These are phyloP conservation scores for Kuraishia ogatae DNA, from an alignment of 805 yeast genomes.

Conservation along the genomic window DNA sequence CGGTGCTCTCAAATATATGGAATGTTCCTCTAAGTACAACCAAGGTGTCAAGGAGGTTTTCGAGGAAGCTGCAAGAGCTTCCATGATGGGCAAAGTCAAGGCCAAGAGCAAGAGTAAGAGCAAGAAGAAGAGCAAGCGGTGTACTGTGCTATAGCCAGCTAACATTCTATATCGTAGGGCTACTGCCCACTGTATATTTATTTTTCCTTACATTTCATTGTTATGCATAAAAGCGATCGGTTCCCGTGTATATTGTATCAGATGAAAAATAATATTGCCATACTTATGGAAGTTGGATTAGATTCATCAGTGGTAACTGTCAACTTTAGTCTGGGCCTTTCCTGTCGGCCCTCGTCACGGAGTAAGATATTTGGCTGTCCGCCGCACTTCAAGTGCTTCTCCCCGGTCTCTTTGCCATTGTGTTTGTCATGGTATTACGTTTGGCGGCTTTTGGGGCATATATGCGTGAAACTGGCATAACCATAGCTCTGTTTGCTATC, in stretches of 20 bases:
- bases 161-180: neutral
- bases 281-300: neutral
- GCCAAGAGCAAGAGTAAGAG: slow-evolving; percentile 41
- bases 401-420: no score
- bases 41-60: slow-evolving; percentile 89
- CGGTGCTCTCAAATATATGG: slow-evolving; percentile 78
- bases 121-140: slow-evolving; percentile 8
- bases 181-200: neutral
- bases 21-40: slow-evolving; percentile 88
- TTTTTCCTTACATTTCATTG: neutral
- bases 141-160: neutral
- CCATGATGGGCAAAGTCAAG: slow-evolving; percentile 56
- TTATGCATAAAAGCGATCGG: neutral
- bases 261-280: neutral
- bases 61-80: slow-evolving; percentile 87
- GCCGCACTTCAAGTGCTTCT: no score
- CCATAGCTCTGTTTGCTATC: no score
- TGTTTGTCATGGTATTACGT: no score
- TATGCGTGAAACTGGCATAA: no score
- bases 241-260: neutral
- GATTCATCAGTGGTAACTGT: no score
- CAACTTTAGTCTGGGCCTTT: no score
- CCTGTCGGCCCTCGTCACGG: no score
- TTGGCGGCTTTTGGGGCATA: no score
- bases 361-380: no score